Evolutionary conservation across 331 rosid species (phyloP).

Genomic region (Quercus phellos): DNA sequence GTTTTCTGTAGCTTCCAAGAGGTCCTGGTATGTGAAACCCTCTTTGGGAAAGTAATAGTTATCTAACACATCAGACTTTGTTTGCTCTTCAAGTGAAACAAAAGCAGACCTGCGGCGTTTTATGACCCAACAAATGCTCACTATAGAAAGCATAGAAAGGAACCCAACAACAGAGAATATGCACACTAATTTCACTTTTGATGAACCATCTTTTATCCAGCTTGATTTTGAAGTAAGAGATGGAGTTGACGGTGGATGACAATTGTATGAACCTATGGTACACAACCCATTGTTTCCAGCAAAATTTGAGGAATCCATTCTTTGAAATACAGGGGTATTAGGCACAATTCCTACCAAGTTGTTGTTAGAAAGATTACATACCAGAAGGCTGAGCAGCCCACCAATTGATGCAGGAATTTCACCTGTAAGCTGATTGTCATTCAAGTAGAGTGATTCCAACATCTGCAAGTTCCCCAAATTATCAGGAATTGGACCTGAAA

Average conservation of each 20-base stretch:
- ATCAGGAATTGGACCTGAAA: slow-evolving; percentile 63
- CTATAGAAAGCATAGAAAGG: slow-evolving; percentile 51
- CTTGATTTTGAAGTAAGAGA: slow-evolving; percentile 31
- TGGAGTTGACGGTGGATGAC: slow-evolving; percentile 34
- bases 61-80: slow-evolving; percentile 40
- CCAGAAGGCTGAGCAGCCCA: slow-evolving; percentile 48
- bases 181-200: slow-evolving; percentile 52
- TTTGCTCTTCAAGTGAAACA: slow-evolving; percentile 42
- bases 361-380: slow-evolving; percentile 74
- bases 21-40: slow-evolving; percentile 69
- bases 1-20: slow-evolving; percentile 60
- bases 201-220: slow-evolving; percentile 41
- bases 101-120: slow-evolving; percentile 31
- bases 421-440: slow-evolving; percentile 59
- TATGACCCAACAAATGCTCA: slow-evolving; percentile 48
- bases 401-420: slow-evolving; percentile 70
- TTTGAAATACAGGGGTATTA: slow-evolving; percentile 49
- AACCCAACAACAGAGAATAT: slow-evolving; percentile 48
- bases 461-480: slow-evolving; percentile 65
- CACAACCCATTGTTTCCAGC: slow-evolving; percentile 63
- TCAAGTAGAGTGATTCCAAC: slow-evolving; percentile 62
- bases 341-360: slow-evolving; percentile 62
- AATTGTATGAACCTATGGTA: slow-evolving; percentile 35
- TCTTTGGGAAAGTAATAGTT: slow-evolving; percentile 67
- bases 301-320: slow-evolving; percentile 62